phyloP scores from a whole-genome alignment of 2,329 filamentous ascomycete genomes.

The Fusarium foetens region DNA sequence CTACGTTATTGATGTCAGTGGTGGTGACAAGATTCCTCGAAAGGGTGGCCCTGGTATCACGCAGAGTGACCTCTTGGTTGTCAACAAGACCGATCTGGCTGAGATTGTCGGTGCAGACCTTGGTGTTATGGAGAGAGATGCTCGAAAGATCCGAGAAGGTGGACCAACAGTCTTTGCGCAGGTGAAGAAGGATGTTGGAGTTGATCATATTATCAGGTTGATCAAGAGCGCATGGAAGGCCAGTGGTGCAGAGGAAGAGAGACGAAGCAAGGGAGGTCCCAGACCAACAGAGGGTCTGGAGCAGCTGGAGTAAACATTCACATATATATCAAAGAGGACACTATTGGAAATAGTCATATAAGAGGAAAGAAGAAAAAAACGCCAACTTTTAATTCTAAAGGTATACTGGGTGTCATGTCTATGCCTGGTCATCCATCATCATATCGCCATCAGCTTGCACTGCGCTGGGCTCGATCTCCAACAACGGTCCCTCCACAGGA shows the following conservation, averaged over 20 bases:
- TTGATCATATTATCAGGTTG: slow-evolving; percentile 87
- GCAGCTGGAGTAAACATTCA: slow-evolving; percentile 47
- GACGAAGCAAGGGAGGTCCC: slow-evolving; percentile 65
- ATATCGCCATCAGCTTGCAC: slow-evolving; percentile 45
- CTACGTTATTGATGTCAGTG: slow-evolving; percentile 97
- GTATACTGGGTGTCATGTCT: slow-evolving; percentile 45
- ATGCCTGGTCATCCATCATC: slow-evolving; percentile 50
- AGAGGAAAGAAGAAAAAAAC: slow-evolving; percentile 30
- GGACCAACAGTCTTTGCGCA: slow-evolving; percentile 96
- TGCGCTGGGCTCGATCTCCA: slow-evolving; percentile 48
- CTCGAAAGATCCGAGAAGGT: slow-evolving; percentile 92
- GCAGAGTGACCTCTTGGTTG: slow-evolving; percentile 89
- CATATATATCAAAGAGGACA: not conserved
- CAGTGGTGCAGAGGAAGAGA: slow-evolving; percentile 78
- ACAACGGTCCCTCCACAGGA: slow-evolving; percentile 56
- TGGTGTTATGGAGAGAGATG: slow-evolving; percentile 92
- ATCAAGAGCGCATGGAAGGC: slow-evolving; percentile 93
- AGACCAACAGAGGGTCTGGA: slow-evolving; percentile 67
- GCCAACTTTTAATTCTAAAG: slow-evolving; percentile 45
- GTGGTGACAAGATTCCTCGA: slow-evolving; percentile 94
- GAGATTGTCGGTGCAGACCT: slow-evolving; percentile 91
- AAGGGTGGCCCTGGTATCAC: slow-evolving; percentile 98
- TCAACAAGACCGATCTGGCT: slow-evolving; percentile 97
- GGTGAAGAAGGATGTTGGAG: slow-evolving; percentile 90
- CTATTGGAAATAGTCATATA: slow-evolving; percentile 5